Base-by-base conservation (phyloP, 2,329 filamentous ascomycete genomes). In the Claviceps sp. region DNA sequence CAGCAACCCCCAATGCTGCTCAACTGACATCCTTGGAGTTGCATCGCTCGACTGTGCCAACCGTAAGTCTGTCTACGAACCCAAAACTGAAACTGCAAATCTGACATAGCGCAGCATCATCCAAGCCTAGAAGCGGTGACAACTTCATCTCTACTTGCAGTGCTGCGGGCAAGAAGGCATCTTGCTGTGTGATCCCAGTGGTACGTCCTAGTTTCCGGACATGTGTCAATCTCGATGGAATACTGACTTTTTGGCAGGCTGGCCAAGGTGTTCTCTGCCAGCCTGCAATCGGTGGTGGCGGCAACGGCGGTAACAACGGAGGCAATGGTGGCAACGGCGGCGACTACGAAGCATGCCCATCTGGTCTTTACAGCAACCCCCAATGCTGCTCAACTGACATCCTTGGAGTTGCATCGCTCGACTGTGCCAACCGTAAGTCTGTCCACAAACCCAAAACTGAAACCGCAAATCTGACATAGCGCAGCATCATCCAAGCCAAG, bases 311-410 rank as follows among this genome's bases (percentile, higher is more conserved):
- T 1, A 3, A 3, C 13, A n/a, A 26, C 38, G 17, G 40, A 16
- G 26, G 26, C 19, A 45, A 39, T 3, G 45, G 40, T 37, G 5
- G n/a, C 11, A 41, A 42, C 24, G 19, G 24, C 2, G 44, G 41
- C 0, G 19, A 48, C 48, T 50, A 54, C 22, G 34, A 13, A 1
- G 38, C 44, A 39, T 64, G 64, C 55, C 51, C 57, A 7, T 19
- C 22, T 3, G 55, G 54, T 1, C 59, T 62, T 10, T 59, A 57
- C 39, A 55, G 59, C 51, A 66, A 57, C 41, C 60, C 70, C 5
- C 65, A 68, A 48, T 78, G 75, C 67, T 78, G 75, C 59, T 68
- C 70, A 5, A 70, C 70, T 48, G 67, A 76, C 55, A 65, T 76
- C 37, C 66, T 77, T 30, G 69, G 72, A 56, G 55, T 77, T 53